phyloP scores from a whole-genome alignment of 805 yeast species.

The Nakazawaea molendinolei region DNA sequence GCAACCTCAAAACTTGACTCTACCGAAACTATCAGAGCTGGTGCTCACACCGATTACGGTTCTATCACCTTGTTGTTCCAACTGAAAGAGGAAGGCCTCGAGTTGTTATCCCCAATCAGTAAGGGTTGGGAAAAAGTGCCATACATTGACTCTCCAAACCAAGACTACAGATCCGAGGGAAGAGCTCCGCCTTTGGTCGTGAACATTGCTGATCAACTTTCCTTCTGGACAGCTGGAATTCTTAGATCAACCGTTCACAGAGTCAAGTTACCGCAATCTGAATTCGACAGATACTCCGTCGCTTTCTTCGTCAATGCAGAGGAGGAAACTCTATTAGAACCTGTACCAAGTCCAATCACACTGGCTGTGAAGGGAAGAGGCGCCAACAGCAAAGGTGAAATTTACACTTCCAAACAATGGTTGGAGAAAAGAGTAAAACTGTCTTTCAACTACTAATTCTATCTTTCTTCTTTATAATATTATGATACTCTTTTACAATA shows the following conservation, averaged over 20 bases:
- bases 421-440: constrained; percentile 34
- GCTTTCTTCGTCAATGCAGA: constrained; percentile 67
- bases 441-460: constrained; percentile 8
- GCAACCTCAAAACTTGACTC: constrained; percentile 33
- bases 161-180: constrained; percentile 18
- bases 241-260: constrained; percentile 60
- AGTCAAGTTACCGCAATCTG: constrained; percentile 34
- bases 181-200: constrained; percentile 59
- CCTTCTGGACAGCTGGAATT: constrained; percentile 64
- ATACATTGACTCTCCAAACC: constrained; percentile 40
- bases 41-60: constrained; percentile 74
- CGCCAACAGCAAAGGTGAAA: constrained; percentile 22
- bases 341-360: constrained; percentile 47
- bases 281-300: constrained; percentile 49
- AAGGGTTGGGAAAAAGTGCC: constrained; percentile 55
- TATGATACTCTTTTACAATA: no score
- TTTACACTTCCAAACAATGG: constrained; percentile 55
- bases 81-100: constrained; percentile 58
- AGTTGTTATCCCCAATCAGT: constrained; percentile 37
- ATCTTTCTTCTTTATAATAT: no score
- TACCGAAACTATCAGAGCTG: constrained; percentile 54
- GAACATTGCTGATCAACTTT: constrained; percentile 59
- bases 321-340: constrained; percentile 46
- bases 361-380: constrained; percentile 6
- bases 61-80: constrained; percentile 59